phyloP scores from a whole-genome alignment of 2,329 filamentous ascomycete genomes.

The Arthrobotrys iridis region DNA sequence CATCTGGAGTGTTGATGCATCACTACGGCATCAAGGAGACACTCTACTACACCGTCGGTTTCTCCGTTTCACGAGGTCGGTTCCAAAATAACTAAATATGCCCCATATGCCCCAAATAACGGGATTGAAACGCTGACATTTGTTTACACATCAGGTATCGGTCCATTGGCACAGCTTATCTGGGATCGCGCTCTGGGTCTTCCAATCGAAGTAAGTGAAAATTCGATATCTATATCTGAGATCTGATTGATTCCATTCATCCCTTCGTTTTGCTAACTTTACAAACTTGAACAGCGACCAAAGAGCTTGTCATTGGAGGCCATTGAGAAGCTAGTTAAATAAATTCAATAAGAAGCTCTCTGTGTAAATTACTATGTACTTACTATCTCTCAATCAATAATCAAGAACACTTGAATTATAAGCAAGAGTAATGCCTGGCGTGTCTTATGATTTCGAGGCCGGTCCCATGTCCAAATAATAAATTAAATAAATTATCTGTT shows the following conservation, averaged over 20 bases:
- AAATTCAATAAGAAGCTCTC: conserved; percentile 7
- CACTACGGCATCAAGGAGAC: conserved; percentile 97
- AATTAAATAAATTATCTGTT: neutral
- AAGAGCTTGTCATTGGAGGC: conserved; percentile 97
- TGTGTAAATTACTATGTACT: conserved; percentile 22
- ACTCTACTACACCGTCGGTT: conserved; percentile 86
- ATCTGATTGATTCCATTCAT: neutral
- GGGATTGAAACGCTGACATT: conserved; percentile 63
- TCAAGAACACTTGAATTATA: neutral
- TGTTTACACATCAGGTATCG: conserved; percentile 67
- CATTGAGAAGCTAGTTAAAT: conserved; percentile 72
- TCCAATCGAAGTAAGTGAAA: conserved; percentile 76
- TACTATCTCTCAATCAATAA: conserved; percentile 1
- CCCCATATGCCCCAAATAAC: neutral
- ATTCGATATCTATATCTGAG: neutral
- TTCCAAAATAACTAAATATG: neutral
- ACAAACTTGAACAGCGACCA: conserved; percentile 67
- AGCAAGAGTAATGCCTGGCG: conserved; percentile 21
- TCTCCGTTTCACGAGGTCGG: conserved; percentile 72
- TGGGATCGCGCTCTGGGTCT: conserved; percentile 94
- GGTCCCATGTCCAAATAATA: neutral
- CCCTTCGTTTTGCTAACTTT: conserved; percentile 11
- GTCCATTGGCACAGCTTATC: conserved; percentile 90
- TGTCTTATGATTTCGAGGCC: no score
- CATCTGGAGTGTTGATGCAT: conserved; percentile 93